Base-by-base conservation (phyloP, 495 filamentous ascomycete species). In the Articulospora tetracladia region DNA sequence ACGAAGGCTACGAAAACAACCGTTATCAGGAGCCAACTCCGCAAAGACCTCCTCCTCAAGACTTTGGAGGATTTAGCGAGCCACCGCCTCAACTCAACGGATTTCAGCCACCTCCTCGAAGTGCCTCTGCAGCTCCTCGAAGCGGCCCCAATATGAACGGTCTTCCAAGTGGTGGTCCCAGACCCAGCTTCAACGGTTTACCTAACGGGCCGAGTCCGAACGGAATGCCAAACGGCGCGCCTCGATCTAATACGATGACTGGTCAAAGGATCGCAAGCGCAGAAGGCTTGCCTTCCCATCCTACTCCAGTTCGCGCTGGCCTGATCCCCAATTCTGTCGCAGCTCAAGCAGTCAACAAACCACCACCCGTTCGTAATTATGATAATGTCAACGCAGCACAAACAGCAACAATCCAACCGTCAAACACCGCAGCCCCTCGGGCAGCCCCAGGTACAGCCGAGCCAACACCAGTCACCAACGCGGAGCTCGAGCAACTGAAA, bases 261-360 rank as follows among this genome's bases (percentile, higher is more conserved):
- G 64, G 39, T 51, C 69, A 20, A 76, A 82, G 54, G 78, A 81
- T 1, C 19, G 53, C 26, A 28, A 50, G 39, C 27, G 57, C 53
- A 25, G 59, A 54, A 20, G 55, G 53, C 27, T 77, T 95, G 2
- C 86, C 91, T 17, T 79, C 83, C 28, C 94, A 97, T 69, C 92
- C 93, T 11, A 76, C 79, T 4, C 94, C 94, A 12, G 83, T 95
- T 51, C 83, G 93, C 20, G 84, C 89, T 2, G 94, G 93, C 15
- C 78, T 88, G 52, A 83, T 88, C 71, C 72, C 77, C 22, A 74
- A 77, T 62, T 79, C 79, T 7, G 59, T 84, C 76, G 70, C 83
- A 57, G 76, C 77, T 60, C 59, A 72, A 52, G 65, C 67, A n/a
- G 73, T 62, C 26, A 66, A 66, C 60, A 70, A 66, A 41, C 88